Base-by-base conservation (phyloP, 2,329 filamentous ascomycete genomes). In the Aspergillus piperis region DNA sequence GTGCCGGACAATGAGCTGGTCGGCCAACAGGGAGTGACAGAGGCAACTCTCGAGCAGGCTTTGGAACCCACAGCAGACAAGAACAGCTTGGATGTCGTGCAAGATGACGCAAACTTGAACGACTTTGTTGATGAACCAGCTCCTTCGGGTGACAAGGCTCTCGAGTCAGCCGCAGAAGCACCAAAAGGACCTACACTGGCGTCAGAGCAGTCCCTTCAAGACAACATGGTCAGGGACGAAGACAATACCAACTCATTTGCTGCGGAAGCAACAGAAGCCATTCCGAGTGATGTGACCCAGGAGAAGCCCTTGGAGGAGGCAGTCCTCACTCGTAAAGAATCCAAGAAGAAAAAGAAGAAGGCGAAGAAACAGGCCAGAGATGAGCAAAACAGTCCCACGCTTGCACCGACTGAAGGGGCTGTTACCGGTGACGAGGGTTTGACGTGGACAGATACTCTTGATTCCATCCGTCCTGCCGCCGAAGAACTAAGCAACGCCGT, bases 321-420 rank as follows among this genome's bases (percentile, higher is more conserved):
- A 25, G 13, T 32, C 19, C 41, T 62, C 11, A 65, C 56, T 30
- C 64, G 54, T 30, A 65, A 65, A 25, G 38, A 57, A 38, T 69
- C 66, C 4, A 64, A 67, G 58, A 68, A 67, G 57, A 61, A 65
- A 57, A 66, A 63, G 56, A 66, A 69, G 58, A 68, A 68, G 57
- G 66, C 59, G 5, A 66, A 60, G 36, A 68, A 65, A 39, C 62
- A 64, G 44, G 48, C 39, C 10, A 61, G 60, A 30, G 55, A 62
- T 42, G 58, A 59, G 38, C 56, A 53, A 32, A 54, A 56, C n/a
- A 11, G 15, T 2, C 15, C 30, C 23, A 10, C 25, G 17, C 39
- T 58, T n/a, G 21, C 13, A 4, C 32, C 32, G 25, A 47, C 39
- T 27, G 60, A 62, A 53, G 38, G 62, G 2, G 44, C 42, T 5